Percentiles rank a stretch among this genome's conserved stretches.
phyloP scores from a whole-genome alignment of 768 basidiomycete genomes.

The Leccinum fibrillosum region DNA sequence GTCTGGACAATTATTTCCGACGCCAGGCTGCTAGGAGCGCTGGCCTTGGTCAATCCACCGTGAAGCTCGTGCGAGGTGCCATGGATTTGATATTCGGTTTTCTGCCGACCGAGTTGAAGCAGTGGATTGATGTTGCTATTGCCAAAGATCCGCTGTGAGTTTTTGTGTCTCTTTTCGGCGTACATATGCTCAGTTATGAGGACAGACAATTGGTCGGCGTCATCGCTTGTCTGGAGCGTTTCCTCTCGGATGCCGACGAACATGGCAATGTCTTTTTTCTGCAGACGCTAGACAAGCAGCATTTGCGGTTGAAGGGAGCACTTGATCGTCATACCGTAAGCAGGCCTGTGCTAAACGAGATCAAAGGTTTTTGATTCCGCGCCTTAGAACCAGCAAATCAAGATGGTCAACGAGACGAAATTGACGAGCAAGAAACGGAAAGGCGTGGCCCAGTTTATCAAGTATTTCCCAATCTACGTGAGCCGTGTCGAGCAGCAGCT shows the following conservation, averaged over 20 bases:
- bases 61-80: constrained; percentile 80
- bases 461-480: constrained; percentile 88
- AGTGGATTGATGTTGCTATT: constrained; percentile 79
- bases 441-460: constrained; percentile 89
- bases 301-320: constrained; percentile 66
- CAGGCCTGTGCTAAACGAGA: not conserved
- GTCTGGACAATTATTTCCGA: constrained; percentile 90
- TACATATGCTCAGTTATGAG: constrained; percentile 1
- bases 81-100: constrained; percentile 97
- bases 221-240: constrained; percentile 73
- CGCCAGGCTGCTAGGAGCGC: constrained; percentile 79
- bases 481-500: constrained; percentile 82
- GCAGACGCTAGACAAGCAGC: constrained; percentile 77
- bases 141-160: constrained; percentile 71
- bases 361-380: constrained; percentile 1
- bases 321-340: constrained; percentile 77
- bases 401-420: constrained; percentile 86
- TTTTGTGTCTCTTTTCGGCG: not conserved
- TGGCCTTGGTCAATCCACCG: constrained; percentile 63
- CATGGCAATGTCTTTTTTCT: constrained; percentile 73
- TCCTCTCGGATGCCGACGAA: constrained; percentile 75
- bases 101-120: constrained; percentile 75
- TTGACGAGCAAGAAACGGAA: constrained; percentile 88
- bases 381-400: constrained; percentile 77
- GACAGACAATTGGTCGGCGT: constrained; percentile 83